Evolutionary conservation across 2,329 filamentous ascomycete genomes (phyloP), one percentile per base, ranked within the genome.

Genomic region (Penicillium sp.): DNA sequence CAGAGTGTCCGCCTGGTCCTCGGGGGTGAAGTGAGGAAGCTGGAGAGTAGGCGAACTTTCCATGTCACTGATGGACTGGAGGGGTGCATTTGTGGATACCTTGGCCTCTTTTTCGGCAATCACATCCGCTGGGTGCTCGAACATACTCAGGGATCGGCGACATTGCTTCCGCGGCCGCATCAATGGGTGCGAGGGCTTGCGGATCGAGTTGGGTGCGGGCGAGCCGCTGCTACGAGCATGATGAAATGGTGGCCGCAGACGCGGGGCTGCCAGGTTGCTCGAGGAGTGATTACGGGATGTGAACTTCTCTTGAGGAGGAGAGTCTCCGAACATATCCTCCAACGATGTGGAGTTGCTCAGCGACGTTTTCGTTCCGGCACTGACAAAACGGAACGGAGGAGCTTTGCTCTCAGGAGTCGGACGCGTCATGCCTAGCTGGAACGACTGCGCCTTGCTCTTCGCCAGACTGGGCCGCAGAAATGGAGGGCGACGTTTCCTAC

Each of bases 101-200:
- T 76, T 76, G 30, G 79, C 77, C 48, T 82, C 71, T 62, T 88
- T 87, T 39, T 81, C 73, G 66, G 86, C 87, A 70, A 94, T 84
- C 38, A 95, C 74, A 59, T 96, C 92, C 50, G 79, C 84, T 3
- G 89, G 84, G 61, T 84, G 80, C 68, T 96, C 90, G 66, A 94
- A 98, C 92, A 98, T 98, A 75, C 92, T 96, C 58, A 95, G 70
- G 15, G 90, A 94, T 50, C 92, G 81, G 44, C 92, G 82, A 58
- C 90, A 90, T 62, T 92, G 85, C 59, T 94, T 94, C 50, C 89
- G 79, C 30, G 85, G 85, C 45, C 87, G 80, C 54, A 80, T 71
- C 50, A 84, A 77, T 39, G 76, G 84, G 62, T 81, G 88, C 32
- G 77, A 83, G 56, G 70, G 75, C 50, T 89, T 86, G 47, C 88